Base-by-base conservation (phyloP, 805 yeast species). In the Saccharomycopsis schoenii region DNA sequence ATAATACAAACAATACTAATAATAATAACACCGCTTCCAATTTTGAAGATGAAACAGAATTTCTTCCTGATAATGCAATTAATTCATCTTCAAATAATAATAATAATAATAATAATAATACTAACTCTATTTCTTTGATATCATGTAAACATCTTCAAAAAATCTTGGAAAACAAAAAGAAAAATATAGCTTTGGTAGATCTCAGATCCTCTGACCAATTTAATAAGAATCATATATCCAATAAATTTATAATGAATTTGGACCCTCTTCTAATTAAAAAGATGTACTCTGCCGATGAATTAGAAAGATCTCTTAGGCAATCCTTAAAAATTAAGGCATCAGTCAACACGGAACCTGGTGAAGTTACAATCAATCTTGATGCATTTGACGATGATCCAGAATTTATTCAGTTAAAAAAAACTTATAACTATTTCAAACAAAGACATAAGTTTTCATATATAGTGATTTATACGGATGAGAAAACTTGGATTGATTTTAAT, bases 371-470 rank as follows among this genome's bases (percentile, higher is more conserved):
- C 10, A 54, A 54, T 34, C 42, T 54, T 29, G 56, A 54, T 54
- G 52, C 52, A 19, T 47, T 29, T 17, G 60, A 60, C 12, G 60
- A 60, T 34, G 64, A 63, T 54, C 52, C 51, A 17, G 64, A 58
- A 29, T 51, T 57, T 2, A 55, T 61, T 14, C 57, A 62, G n/a
- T 42, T 57, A 5, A 61, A 61, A 41, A 63, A 63, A 12, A 59
- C 55, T n/a, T 61, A 58, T 34, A 59, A 61, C 24, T 63, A 63
- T 57, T 63, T 56, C 52, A 61, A 61, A 39, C 65, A 63, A 40
- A 57, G 65, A 8, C 61, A 63, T 52, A 63, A 63, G 42, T 63
- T 63, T 42, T 51, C 58, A 36, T 43, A 57, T n/a, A 63, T 63
- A 34, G 59, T 57, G 9, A 61, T 56, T 36, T 63, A 63, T 34